Conservation (phyloP, 139 green algal genomes). For the Coelastrella sp. region DNA sequence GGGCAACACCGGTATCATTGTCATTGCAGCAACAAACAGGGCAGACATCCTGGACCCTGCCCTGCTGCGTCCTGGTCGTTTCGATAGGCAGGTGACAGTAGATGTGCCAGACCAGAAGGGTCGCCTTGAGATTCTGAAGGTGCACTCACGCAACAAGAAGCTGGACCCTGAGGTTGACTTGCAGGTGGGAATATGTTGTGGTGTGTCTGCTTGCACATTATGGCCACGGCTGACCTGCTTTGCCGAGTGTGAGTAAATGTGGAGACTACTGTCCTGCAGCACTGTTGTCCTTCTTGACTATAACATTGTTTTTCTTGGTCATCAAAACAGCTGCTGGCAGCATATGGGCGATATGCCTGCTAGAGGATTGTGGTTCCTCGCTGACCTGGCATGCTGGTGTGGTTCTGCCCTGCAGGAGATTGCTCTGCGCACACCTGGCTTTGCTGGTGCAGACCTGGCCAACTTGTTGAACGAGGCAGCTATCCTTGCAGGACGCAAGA, state of each 20-base stretch:
- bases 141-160: slow-evolving; percentile 98
- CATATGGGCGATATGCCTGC: no score
- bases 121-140: slow-evolving; percentile 94
- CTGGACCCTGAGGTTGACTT: slow-evolving; percentile 95
- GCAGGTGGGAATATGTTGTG: slow-evolving; percentile 51
- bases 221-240: neutral
- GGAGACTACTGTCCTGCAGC: no score
- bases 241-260: no score
- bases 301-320: no score
- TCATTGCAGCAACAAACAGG: slow-evolving; percentile 99
- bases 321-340: no score
- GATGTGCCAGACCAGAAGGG: slow-evolving; percentile 98
- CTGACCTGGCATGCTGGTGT: no score
- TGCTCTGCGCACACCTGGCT: slow-evolving; percentile 72
- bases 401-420: slow-evolving; percentile 8
- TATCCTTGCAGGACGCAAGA: slow-evolving; percentile 95
- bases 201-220: neutral
- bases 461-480: slow-evolving; percentile 99
- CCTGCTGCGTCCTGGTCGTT: slow-evolving; percentile 98
- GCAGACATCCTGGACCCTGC: slow-evolving; percentile 99
- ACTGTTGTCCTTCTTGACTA: neutral
- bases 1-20: slow-evolving; percentile 96
- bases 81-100: slow-evolving; percentile 96
- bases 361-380: no score
- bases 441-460: slow-evolving; percentile 95